Evolutionary conservation across 2,329 filamentous ascomycete species (phyloP).

Genomic region (Tolypocladium paradoxum): DNA sequence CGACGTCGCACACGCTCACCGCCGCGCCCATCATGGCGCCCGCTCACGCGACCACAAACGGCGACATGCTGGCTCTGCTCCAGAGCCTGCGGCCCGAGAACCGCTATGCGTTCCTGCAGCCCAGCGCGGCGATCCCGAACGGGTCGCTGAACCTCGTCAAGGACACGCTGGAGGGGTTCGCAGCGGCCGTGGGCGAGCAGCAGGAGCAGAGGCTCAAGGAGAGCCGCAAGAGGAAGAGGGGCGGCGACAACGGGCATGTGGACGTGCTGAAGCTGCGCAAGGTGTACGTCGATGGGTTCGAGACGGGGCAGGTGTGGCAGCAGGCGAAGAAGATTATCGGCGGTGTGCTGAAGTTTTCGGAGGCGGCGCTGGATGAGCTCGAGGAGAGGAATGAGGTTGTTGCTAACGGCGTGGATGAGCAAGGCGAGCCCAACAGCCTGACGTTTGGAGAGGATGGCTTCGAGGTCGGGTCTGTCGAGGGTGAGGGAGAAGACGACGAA

Average conservation of each 20-base stretch:
- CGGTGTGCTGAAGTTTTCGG: constrained; percentile 38
- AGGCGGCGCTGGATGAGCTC: constrained; percentile 35
- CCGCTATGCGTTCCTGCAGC: constrained; percentile 69
- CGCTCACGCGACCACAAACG: constrained; percentile 19
- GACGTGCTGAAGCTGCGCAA: constrained; percentile 66
- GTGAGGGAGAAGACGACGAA: constrained; percentile 18
- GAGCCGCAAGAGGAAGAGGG: constrained; percentile 68
- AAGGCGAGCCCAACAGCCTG: constrained; percentile 16
- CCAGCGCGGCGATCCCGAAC: constrained; percentile 52
- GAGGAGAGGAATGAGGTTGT: constrained; percentile 37
- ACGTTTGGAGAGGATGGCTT: constrained; percentile 19
- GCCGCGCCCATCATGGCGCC: constrained; percentile 33
- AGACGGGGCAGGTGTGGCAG: constrained; percentile 84
- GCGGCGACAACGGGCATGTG: constrained; percentile 30
- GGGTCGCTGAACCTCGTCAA: constrained; percentile 70
- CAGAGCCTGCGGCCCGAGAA: constrained; percentile 46
- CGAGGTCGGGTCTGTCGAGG: constrained; percentile 18
- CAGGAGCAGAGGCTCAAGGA: constrained; percentile 60
- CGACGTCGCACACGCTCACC: constrained; percentile 53
- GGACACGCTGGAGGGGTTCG: constrained; percentile 67
- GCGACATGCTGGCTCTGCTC: constrained; percentile 39
- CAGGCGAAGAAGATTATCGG: constrained; percentile 76
- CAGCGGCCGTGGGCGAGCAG: constrained; percentile 59
- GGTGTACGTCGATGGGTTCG: constrained; percentile 79
- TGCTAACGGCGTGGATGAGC: constrained; percentile 15